phyloP scores from a whole-genome alignment of 768 basidiomycete species.

The Kwoniella europaea region DNA sequence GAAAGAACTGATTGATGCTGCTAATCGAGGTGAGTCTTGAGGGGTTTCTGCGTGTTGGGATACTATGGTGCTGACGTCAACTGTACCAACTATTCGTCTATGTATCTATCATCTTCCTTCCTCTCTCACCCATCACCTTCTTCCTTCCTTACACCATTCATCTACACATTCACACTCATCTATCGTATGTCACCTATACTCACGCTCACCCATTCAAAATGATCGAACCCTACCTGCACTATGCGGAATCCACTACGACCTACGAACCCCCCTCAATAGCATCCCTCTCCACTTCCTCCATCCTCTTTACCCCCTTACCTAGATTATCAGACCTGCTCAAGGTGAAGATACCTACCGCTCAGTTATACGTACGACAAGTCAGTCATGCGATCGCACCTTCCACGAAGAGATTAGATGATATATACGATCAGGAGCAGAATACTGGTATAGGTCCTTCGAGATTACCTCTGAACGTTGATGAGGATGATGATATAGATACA shows the following conservation, averaged over 20 bases:
- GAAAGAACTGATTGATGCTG: conserved; percentile 35
- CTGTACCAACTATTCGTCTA: background rate
- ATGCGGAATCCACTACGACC: background rate
- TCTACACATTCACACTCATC: background rate
- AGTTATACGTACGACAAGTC: conserved; percentile 63
- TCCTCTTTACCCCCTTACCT: conserved; percentile 21
- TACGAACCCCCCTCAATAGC: conserved; percentile 9
- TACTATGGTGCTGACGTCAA: conserved; percentile 13
- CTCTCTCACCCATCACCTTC: background rate
- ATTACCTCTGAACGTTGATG: background rate
- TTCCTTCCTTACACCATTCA: background rate
- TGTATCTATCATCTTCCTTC: background rate
- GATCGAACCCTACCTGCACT: conserved; percentile 7
- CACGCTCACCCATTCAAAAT: background rate
- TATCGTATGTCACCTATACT: background rate
- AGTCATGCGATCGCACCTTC: conserved; percentile 61
- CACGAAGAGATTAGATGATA: conserved; percentile 15
- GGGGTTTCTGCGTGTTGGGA: background rate
- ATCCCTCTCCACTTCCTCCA: conserved; percentile 19
- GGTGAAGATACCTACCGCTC: conserved; percentile 16
- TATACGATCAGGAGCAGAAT: conserved; percentile 17
- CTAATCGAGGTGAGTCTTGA: conserved; percentile 39
- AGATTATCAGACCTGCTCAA: conserved; percentile 16
- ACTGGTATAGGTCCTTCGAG: conserved; percentile 6
- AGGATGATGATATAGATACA: background rate